Conservation (phyloP, 306 rosid species). For the Castanea mollissima region DNA sequence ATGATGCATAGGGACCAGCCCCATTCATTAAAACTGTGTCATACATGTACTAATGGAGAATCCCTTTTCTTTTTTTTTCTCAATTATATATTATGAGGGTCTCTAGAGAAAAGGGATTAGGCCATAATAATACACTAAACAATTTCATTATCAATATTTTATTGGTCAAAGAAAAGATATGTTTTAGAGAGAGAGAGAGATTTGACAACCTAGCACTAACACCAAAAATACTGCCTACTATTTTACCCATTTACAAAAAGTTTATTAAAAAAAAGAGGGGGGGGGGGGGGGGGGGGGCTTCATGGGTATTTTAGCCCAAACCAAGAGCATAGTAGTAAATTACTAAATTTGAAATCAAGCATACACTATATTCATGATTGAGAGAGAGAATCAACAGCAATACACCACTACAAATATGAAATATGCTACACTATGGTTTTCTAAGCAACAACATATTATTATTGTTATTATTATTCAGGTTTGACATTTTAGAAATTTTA, state of each 20-base stretch:
- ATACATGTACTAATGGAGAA: conserved; percentile 17
- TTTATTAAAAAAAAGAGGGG: too few species aligned
- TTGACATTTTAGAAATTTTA: background rate
- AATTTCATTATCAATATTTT: conserved; percentile 23
- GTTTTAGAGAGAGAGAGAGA: conserved; percentile 11
- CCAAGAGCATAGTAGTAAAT: background rate
- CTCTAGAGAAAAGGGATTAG: conserved; percentile 40
- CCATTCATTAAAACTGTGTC: conserved; percentile 41
- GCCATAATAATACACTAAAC: conserved; percentile 60
- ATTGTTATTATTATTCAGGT: background rate
- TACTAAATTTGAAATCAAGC: background rate
- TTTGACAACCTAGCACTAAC: conserved; percentile 21
- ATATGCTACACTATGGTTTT: background rate
- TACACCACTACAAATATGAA: background rate
- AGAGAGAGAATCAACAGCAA: background rate
- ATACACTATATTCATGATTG: background rate
- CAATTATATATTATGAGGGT: background rate
- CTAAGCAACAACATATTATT: background rate
- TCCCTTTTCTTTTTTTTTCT: background rate
- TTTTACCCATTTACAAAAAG: background rate
- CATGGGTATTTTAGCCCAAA: background rate
- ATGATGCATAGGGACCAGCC: conserved; percentile 38
- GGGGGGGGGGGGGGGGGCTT: background rate
- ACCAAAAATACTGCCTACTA: background rate
- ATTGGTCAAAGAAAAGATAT: conserved; percentile 24